Conservation (phyloP, 2,329 filamentous ascomycete genomes). For the Cladorrhinum sp. region DNA sequence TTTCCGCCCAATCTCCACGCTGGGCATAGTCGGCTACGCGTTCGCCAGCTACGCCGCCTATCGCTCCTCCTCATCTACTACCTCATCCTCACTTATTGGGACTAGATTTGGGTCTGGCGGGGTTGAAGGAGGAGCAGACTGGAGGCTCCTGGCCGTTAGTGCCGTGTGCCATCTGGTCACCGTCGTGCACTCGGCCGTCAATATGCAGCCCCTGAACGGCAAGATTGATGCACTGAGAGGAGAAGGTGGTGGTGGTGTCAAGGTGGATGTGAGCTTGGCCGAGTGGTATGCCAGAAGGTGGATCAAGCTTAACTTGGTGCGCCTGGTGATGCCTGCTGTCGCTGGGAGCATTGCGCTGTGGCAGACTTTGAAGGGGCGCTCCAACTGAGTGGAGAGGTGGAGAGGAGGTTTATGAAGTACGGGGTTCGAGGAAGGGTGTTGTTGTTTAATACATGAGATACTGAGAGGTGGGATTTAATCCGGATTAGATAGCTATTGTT, state of each 20-base stretch:
- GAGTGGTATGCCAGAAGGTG: slow-evolving; percentile 35
- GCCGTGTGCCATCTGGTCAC: slow-evolving; percentile 45
- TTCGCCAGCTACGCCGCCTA: slow-evolving; percentile 40
- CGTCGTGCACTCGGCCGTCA: slow-evolving; percentile 47
- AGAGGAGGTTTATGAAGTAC: not conserved
- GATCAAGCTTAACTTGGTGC: slow-evolving; percentile 36
- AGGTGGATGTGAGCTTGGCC: slow-evolving; percentile 29
- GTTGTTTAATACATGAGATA: slow-evolving; percentile 2
- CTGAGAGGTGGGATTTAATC: too few relatives aligned
- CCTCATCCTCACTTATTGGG: too few relatives aligned
- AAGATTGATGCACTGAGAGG: slow-evolving; percentile 41
- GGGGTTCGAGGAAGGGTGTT: too few relatives aligned
- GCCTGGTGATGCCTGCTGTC: slow-evolving; percentile 35
- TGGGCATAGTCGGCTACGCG: slow-evolving; percentile 47
- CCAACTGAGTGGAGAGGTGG: slow-evolving; percentile 8
- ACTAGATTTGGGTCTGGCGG: too few relatives aligned
- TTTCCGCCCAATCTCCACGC: slow-evolving; percentile 49
- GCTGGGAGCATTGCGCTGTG: slow-evolving; percentile 36
- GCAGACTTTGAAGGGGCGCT: slow-evolving; percentile 22
- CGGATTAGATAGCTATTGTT: too few relatives aligned
- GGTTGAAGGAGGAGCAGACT: slow-evolving; percentile 33
- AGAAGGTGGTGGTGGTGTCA: slow-evolving; percentile 1
- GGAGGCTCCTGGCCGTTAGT: slow-evolving; percentile 42
- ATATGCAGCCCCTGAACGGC: slow-evolving; percentile 51
- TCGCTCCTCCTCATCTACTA: not conserved